Evolutionary conservation across 164 flowering plant genomes (phyloP), one percentile per base, ranked within the genome.

Genomic region (Chimonanthus salicifolius): DNA sequence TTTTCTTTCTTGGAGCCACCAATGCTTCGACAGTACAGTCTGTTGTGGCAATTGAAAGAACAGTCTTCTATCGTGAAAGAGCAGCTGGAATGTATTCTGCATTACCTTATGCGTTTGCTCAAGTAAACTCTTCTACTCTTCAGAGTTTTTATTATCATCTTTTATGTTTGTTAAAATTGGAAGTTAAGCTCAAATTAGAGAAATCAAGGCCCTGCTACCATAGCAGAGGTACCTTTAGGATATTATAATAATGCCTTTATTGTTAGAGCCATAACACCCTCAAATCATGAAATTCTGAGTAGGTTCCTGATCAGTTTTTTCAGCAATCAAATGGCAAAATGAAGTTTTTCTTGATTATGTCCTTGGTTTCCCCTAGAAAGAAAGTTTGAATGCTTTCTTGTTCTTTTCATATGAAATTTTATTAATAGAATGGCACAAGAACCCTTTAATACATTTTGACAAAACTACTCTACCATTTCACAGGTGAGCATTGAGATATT

Each of bases 61-160:
- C 88, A 48, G 89, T 88, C 11, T 86, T 85, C 74, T 88, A 88
- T 77, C 83, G 89, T n/a, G 89, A 88, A 81, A 82, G 78, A 84
- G 91, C 91, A 58, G 88, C 91, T 0, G 87, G 91, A 48, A 88
- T 86, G 91, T 88, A 79, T 67, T 79, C 87, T 58, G 78, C 82
- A 45, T 71, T 87, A 76, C 84, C 84, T 20, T 83, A 84, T 76
- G 87, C 85, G 72, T 82, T 85, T 82, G 85, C 86, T 49, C 87
- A 80, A 82, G 87, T 87, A 81, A 66, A 66, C 67, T n/a, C 49
- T 66, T 47, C 58, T n/a, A 21, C 67, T 47, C 67, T 62, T 43
- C 43, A 13, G 11, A 62, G 48, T 47, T 68, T 68, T 62, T 18
- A 11, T n/a, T 45, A 62, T 20, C n/a, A n/a, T n/a, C n/a, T 20